Base-by-base conservation (phyloP, 2,329 filamentous ascomycete genomes). In the Didymella sp. region DNA sequence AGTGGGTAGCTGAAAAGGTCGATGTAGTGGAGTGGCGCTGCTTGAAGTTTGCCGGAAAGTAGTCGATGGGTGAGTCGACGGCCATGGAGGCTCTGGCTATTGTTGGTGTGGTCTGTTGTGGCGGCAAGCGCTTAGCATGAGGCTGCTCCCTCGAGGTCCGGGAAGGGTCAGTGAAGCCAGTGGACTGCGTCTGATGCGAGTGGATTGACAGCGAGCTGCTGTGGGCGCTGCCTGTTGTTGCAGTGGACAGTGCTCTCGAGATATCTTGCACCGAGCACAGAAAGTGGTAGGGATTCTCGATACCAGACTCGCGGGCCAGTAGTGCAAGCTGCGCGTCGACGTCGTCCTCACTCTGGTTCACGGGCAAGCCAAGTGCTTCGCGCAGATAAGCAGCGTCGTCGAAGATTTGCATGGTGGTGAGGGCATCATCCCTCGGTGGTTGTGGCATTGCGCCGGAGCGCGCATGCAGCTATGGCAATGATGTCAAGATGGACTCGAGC, bases 121-220 rank as follows among this genome's bases (percentile, higher is more conserved):
- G 58, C 43, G 62, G 57, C 30, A 57, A 61, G n/a, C 72, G 69
- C 33, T 44, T 59, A 3, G 51, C 44, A 37, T 59, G 55, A 17
- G 64, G 37, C 50, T 67, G 63, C 58, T 76, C 73, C 31, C 63
- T 67, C 9, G 72, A 75, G 7, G 65, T 71, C 17, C 72, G 68
- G 15, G 73, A 76, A 19, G 68, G 68, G 25, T 70, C 65, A 13
- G 73, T 75, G 37, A 70, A 59, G 58, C 67, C 64, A 9, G 73
- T 75, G 6, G 72, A 76, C 28, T 75, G 73, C 1, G 73, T 73
- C 37, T 73, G 72, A 28, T 69, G 68, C 8, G 73, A 76, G 43
- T 70, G 72, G 6, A 75, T 61, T 12, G 73, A 75, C 17, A 71
- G 59, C n/a, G 70, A 72, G 56, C 72, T 75, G 33, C 69, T 56